Conservation (phyloP, 176 grass and related monocot genomes). For the Raddia guianensis region DNA sequence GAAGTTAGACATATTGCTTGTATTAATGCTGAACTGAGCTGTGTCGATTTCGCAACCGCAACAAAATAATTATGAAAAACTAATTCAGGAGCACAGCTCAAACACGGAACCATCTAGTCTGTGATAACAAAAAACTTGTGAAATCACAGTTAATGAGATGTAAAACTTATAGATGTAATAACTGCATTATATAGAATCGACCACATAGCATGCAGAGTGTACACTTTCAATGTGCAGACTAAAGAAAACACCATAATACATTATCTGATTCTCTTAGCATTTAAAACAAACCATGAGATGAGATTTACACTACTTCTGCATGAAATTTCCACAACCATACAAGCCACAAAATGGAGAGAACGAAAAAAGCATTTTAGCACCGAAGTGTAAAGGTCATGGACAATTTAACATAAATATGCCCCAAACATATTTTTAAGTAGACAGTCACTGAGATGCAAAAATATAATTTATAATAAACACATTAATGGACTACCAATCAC, state of each 20-base stretch:
- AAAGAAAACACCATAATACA: background rate
- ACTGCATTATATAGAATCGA: too few species aligned
- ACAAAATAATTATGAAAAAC: background rate
- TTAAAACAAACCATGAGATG: too few species aligned
- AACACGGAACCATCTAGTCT: too few species aligned
- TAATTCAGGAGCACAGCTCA: background rate
- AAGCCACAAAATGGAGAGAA: background rate
- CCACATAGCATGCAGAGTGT: background rate
- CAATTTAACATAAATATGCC: background rate
- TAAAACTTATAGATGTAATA: too few species aligned
- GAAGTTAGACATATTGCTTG: background rate
- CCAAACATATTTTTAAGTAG: background rate
- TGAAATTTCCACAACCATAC: background rate
- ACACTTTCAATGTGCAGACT: background rate
- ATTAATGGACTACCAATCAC: too few species aligned
- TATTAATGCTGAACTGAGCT: background rate
- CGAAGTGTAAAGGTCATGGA: background rate
- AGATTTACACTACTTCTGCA: too few species aligned
- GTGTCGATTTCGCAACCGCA: background rate
- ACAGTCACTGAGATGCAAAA: background rate
- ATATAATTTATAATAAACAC: too few species aligned
- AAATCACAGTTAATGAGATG: too few species aligned
- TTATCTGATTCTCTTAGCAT: too few species aligned
- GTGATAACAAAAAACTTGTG: too few species aligned
- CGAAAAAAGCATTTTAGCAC: background rate